Base-by-base conservation (phyloP, 176 grass and related monocot species). In the Leersia perrieri region DNA sequence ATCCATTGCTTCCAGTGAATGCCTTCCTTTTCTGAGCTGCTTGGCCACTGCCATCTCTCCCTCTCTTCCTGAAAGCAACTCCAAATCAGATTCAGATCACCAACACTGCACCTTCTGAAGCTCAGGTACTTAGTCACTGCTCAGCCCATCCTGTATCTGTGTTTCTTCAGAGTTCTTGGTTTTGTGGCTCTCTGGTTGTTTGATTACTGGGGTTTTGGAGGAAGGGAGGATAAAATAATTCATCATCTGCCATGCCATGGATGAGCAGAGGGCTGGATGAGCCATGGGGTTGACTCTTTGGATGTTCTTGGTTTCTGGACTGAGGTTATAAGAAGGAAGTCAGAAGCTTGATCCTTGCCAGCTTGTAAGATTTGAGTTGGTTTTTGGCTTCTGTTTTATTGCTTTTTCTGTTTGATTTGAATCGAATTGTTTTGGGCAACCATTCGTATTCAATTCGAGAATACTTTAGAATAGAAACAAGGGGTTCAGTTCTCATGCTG, bases 1-100 rank as follows among this genome's bases (percentile, higher is more conserved):
- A 68, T 87, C 81, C 88, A 60, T 96, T 89, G 88, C 93, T 90
- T 96, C 87, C 70, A 16, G 30, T 28, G 79, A 85, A n/a, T 86
- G 87, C 60, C 77, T 92, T 68, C 66, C 49, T 74, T 79, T 60
- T 57, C 31, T 85, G 82, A 66, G 73, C 83, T 79, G 68, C 86
- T 61, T 63, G 68, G 61, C 79, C 55, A 51, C 79, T 62, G 63
- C 42, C 40, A 73, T n/a, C 5, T 22, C 40, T 33, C 62, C 1
- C 57, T 74, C 68, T 61, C 84, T 34, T 65, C 75, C 82, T 75
- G 90, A 96, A 62, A 92, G 72, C 66, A 66, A 87, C 89, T 63
- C 45, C 85, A 85, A 47, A 78, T 90, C 87, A 30, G 76, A 83
- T 55, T 81, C 66, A 47, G 70, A 57, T 26, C 44, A 35, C 25